Evolutionary conservation across 2,329 filamentous ascomycete genomes (phyloP), one percentile per base, ranked within the genome.

Genomic region (Chrysosporium keratinophilum): DNA sequence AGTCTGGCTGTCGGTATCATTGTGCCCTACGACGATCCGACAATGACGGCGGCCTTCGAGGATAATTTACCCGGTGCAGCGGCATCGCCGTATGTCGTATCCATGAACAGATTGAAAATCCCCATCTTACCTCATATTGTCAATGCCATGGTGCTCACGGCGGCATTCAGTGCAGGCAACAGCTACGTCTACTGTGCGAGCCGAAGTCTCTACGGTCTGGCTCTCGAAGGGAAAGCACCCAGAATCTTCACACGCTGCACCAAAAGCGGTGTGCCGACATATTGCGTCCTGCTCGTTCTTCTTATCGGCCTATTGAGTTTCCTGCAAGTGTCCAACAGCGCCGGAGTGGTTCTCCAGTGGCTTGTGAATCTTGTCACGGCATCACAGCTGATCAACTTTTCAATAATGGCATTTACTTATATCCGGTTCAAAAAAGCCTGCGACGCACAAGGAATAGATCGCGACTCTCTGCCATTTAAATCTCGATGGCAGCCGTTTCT

Each of bases 1-100:
- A 81, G 84, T 0, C 74, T 93, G 1, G 81, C 79, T 17, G 82
- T 88, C 3, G 85, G 85, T 7, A 83, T 88, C 48, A 65, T 87
- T 19, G 80, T 90, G 37, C 78, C 88, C 1, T 85, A 84, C 66
- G 76, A 87, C 56, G 80, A 90, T 60, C 60, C 72, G 1, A 74
- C 76, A 6, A 76, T 91, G 58, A 76, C 70, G 1, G 76, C 74
- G 47, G 84, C 82, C 0, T 86, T 85, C 61, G 69, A 69, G 1
- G 70, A 76, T 12, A 77, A 74, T 49, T 71, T 77, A 43, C 79
- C 83, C 0, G 83, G 84, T 42, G 85, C 85, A 1, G 85, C 85
- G 49, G 82, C 81, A 6, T 86, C 83, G 0, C 82, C 85, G 0
- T 88, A 86, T 81, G 63, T 74, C 78, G 58, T 78, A 42, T 82